Evolutionary conservation across 176 grass and related monocot genomes (phyloP), one percentile per base, ranked within the genome.

Genomic region (Avena atlantica): DNA sequence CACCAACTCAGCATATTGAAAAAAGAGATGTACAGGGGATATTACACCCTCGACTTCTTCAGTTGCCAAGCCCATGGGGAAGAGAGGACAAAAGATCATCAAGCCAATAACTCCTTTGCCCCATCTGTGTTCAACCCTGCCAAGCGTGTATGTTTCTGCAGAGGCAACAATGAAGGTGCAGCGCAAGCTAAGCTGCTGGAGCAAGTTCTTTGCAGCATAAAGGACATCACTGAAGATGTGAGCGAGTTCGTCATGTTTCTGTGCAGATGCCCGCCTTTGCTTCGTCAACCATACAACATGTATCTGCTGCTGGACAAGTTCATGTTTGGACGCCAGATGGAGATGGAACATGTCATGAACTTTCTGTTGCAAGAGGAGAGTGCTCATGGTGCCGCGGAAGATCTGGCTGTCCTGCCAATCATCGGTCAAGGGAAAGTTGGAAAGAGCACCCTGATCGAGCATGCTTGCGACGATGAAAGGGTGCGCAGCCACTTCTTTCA

Each of bases 381-480:
- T 65, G 62, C 62, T 29, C 24, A 24, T 0, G 4, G 12, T 65
- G 62, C 24, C 10, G 24, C 24, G 13, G 12, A 65, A 65, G 24
- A 65, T 65, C 62, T 0, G 12, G 4, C 62, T 29, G 12, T 29
- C 24, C 24, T 65, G 24, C 62, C 62, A 11, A 29, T 65, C 62
- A 65, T 65, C 0, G 62, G 62, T 65, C 62, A 24, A 27, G 24
- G 12, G 12, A 65, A 29, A 15, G 24, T 29, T 65, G 62, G 62
- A 65, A 65, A 65, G 62, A 65, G 62, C 62, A 65, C 62, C 62
- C 12, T 65, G 24, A 29, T 65, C 62, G 62, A 65, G 62, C 62
- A 65, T 2, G 62, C 62, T 13, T 64, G 23, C 62, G 1, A 29
- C 12, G 24, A 27, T 65, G 62, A 27, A 65, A 65, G 62, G 62